A percentile compares a stretch with the other conserved stretches of the same genome.
These are phyloP conservation scores for Purpureocillium takamizusanense DNA, from an alignment of 2,329 filamentous ascomycete species.

Conservation along the genomic window DNA sequence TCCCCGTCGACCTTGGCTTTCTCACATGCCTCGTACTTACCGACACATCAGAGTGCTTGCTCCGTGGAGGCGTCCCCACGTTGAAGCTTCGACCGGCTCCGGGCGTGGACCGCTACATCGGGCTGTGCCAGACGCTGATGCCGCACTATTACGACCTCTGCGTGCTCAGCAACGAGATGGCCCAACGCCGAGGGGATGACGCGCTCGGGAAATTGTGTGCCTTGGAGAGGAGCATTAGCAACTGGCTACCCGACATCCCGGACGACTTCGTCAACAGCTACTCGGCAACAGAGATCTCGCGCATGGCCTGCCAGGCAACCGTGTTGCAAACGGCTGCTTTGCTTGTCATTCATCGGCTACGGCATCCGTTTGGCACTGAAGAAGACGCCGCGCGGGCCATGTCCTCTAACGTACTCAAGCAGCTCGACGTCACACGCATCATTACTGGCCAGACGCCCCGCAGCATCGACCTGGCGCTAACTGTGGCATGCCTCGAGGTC, in stretches of 20 bases:
- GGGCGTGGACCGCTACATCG: constrained; percentile 15
- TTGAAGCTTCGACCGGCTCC: constrained; percentile 9
- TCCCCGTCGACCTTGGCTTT: constrained; percentile 6
- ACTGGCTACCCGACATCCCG: constrained; percentile 14
- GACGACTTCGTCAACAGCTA: constrained; percentile 10
- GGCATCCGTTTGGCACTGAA: constrained; percentile 6
- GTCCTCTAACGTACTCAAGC: constrained; percentile 12
- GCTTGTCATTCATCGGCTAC: constrained; percentile 14
- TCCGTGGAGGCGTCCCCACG: constrained; percentile 11
- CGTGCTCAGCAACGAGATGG: constrained; percentile 11
- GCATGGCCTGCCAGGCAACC: constrained; percentile 19
- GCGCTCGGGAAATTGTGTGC: constrained; percentile 2
- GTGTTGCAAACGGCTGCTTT: constrained; percentile 13
- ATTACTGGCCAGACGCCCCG: constrained; percentile 9
- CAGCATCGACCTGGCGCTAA: constrained; percentile 13
- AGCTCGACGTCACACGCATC: constrained; percentile 11
- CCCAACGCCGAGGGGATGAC: not conserved
- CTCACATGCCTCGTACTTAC: constrained; percentile 10
- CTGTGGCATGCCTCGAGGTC: constrained; percentile 15
- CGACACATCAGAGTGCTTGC: constrained; percentile 14
- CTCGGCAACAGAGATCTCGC: constrained; percentile 12
- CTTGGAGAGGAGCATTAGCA: constrained; percentile 7
- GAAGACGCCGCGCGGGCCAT: too few species aligned
- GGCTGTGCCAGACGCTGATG: constrained; percentile 13
- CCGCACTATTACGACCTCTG: constrained; percentile 16